These are phyloP conservation scores for Globisporangium abappressorium DNA, from an alignment of 352 stramenopile species.

Conservation along the genomic window DNA sequence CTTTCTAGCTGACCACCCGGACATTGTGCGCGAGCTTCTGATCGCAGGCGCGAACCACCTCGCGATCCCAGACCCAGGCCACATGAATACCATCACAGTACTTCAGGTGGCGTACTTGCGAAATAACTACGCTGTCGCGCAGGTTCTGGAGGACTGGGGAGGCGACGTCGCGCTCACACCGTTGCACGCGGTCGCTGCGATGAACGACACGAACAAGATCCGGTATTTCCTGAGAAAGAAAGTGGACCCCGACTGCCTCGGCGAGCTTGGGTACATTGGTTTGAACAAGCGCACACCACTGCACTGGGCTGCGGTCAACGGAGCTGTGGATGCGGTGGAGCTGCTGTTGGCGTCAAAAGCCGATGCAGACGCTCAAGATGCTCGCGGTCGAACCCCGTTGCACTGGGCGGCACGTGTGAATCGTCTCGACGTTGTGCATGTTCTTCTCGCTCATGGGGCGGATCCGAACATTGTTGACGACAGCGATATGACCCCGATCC, in stretches of 20 bases:
- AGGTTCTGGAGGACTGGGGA: conserved; percentile 81
- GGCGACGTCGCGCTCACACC: conserved; percentile 75
- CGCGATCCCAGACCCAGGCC: conserved; percentile 73
- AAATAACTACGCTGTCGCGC: conserved; percentile 76
- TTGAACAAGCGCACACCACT: conserved; percentile 79
- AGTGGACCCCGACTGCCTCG: conserved; percentile 73
- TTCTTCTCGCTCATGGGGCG: conserved; percentile 47
- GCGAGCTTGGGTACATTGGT: conserved; percentile 75
- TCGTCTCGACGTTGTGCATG: conserved; percentile 57
- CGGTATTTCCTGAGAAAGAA: conserved; percentile 61
- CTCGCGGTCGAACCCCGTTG: conserved; percentile 58
- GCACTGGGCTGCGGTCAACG: conserved; percentile 78
- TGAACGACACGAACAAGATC: conserved; percentile 62
- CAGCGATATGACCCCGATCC: conserved; percentile 71
- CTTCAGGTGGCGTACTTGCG: conserved; percentile 77
- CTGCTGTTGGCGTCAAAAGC: conserved; percentile 58
- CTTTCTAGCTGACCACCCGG: conserved; percentile 76
- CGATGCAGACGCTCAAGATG: conserved; percentile 66
- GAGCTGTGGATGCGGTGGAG: conserved; percentile 50
- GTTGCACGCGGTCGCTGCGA: conserved; percentile 71
- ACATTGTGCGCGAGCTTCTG: conserved; percentile 73
- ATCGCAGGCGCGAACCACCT: conserved; percentile 69
- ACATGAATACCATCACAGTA: conserved; percentile 86
- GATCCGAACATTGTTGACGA: conserved; percentile 74
- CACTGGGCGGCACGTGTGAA: conserved; percentile 82